Evolutionary conservation across 306 rosid species (phyloP).

Genomic region (Vicia villosa): DNA sequence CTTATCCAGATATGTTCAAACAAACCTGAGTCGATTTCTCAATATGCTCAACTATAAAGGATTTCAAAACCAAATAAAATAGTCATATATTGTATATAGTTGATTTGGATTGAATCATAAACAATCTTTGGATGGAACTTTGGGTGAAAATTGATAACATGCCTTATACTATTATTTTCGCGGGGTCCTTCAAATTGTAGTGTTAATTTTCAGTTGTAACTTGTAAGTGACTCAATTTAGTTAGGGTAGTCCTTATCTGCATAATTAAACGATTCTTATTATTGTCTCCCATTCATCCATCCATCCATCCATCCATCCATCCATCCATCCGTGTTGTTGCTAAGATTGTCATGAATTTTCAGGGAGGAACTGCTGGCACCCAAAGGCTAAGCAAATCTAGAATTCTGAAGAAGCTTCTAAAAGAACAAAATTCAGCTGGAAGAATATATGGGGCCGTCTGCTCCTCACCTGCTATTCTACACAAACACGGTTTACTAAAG

Average conservation of each 20-base stretch:
- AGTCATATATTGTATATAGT: not conserved
- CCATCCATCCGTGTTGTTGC: not conserved
- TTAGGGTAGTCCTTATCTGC: conserved; percentile 23
- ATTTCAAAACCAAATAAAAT: conserved; percentile 20
- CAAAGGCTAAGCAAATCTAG: conserved; percentile 71
- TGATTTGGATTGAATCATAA: not conserved
- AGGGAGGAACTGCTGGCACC: conserved; percentile 76
- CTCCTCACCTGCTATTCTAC: conserved; percentile 69
- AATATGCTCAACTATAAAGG: not conserved
- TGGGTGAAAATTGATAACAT: conserved; percentile 22
- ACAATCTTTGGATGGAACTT: not conserved
- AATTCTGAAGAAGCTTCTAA: conserved; percentile 77
- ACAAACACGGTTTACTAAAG: conserved; percentile 83
- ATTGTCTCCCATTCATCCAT: not conserved
- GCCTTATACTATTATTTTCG: not conserved
- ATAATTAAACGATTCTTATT: conserved; percentile 13
- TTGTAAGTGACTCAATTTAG: conserved; percentile 2
- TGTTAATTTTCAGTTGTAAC: not conserved
- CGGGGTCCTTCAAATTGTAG: conserved; percentile 4
- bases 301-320: not conserved
- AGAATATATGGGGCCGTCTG: conserved; percentile 76
- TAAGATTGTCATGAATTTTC: conserved; percentile 32
- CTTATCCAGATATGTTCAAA: not conserved
- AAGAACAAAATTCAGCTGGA: conserved; percentile 70
- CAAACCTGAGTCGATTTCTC: conserved; percentile 21